Percentiles rank a stretch among this genome's conserved stretches.
Conservation (phyloP, 768 basidiomycete genomes). For the Russula sp. region DNA sequence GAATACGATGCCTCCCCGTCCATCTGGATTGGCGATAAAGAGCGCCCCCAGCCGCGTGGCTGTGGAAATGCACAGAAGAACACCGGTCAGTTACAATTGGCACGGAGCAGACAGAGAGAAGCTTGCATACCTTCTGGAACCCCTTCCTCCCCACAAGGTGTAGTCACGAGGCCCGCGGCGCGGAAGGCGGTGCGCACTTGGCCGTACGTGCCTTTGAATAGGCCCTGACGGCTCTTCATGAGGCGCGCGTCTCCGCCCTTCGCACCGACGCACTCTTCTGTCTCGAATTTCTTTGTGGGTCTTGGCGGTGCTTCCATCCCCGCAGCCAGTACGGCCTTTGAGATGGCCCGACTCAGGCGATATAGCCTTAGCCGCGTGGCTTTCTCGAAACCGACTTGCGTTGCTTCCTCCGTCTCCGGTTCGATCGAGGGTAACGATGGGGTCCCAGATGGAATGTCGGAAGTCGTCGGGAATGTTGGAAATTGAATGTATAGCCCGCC, state of each 20-base stretch:
- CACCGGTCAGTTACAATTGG: neutral
- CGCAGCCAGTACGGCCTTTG: constrained; percentile 24
- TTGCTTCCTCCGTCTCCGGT: neutral
- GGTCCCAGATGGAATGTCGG: constrained; percentile 10
- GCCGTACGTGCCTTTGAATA: constrained; percentile 26
- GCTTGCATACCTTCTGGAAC: constrained; percentile 20
- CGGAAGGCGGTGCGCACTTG: constrained; percentile 25
- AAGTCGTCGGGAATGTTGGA: constrained; percentile 4
- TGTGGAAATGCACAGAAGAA: constrained; percentile 1
- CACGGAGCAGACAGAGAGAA: neutral
- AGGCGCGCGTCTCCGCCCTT: neutral
- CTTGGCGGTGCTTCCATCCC: constrained; percentile 23
- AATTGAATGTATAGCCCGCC: constrained; percentile 25
- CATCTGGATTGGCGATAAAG: constrained; percentile 24
- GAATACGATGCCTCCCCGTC: constrained; percentile 20
- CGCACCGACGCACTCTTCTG: constrained; percentile 7
- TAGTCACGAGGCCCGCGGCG: constrained; percentile 24
- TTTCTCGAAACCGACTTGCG: constrained; percentile 13
- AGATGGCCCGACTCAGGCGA: constrained; percentile 23
- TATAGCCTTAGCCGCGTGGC: constrained; percentile 14
- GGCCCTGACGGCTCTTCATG: constrained; percentile 8
- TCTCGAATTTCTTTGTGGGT: constrained; percentile 13
- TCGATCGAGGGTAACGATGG: neutral
- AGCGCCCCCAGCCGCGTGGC: constrained; percentile 23
- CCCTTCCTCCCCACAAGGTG: constrained; percentile 22